These are phyloP conservation scores for Rasamsonia emersonii DNA, from an alignment of 2,329 filamentous ascomycete species.

Conservation along the genomic window DNA sequence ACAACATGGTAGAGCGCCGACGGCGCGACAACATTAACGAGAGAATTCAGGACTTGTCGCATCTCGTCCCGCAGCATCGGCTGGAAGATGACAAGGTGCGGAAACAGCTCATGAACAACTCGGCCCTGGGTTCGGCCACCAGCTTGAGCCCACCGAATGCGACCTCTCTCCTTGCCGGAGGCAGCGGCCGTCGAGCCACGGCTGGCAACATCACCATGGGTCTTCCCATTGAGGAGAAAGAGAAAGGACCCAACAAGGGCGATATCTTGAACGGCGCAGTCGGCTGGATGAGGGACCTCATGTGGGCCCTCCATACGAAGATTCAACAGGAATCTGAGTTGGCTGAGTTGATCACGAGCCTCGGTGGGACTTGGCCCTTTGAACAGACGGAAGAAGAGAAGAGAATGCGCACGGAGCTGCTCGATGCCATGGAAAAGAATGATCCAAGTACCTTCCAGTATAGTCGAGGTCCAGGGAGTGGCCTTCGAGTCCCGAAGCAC, in stretches of 20 bases:
- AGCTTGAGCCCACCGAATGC: conserved; percentile 48
- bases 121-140: conserved; percentile 72
- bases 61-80: conserved; percentile 82
- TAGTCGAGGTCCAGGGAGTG: conserved; percentile 71
- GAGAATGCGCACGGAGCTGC: conserved; percentile 88
- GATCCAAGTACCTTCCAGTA: conserved; percentile 70
- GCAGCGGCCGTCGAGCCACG: conserved; percentile 70
- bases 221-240: conserved; percentile 89
- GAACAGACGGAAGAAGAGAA: conserved; percentile 84
- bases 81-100: conserved; percentile 95
- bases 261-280: conserved; percentile 97
- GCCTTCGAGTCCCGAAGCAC: conserved; percentile 83
- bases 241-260: conserved; percentile 97
- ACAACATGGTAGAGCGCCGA: conserved; percentile 91
- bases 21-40: conserved; percentile 98
- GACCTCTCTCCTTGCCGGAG: conserved; percentile 79
- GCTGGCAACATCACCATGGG: conserved; percentile 84
- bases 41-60: conserved; percentile 90
- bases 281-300: conserved; percentile 92
- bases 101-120: conserved; percentile 89
- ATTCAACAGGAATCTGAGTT: conserved; percentile 84
- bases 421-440: conserved; percentile 78
- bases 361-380: conserved; percentile 70
- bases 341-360: conserved; percentile 61
- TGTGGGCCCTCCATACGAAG: conserved; percentile 92